A percentile compares a stretch with the other conserved stretches of the same genome.
phyloP scores from a whole-genome alignment of 192 early-diverging fungal genomes.

The Coemansia guatemalensis region DNA sequence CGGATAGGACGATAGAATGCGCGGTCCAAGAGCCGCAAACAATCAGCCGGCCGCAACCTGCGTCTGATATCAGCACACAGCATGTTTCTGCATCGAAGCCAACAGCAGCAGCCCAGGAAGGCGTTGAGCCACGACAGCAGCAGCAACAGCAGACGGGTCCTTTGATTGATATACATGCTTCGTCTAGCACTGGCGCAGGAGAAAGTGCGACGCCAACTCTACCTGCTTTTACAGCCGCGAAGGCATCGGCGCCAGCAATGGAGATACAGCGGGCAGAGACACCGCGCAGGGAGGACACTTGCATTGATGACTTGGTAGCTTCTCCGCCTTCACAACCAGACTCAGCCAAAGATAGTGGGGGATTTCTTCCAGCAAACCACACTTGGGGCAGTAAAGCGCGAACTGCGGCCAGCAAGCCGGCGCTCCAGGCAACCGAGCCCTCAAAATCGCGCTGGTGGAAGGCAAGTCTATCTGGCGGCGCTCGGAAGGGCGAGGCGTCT shows the following conservation, averaged over 20 bases:
- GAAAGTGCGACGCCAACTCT: background rate
- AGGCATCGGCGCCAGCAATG: background rate
- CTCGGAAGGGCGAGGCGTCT: slow-evolving; percentile 1
- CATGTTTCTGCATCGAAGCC: background rate
- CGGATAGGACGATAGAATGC: background rate
- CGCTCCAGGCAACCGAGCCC: slow-evolving; percentile 1
- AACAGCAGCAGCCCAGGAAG: background rate
- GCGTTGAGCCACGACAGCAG: background rate
- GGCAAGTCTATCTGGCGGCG: slow-evolving; percentile 25
- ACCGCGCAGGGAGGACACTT: background rate
- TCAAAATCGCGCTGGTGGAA: slow-evolving; percentile 46
- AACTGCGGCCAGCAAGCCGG: slow-evolving; percentile 2
- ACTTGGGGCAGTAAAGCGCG: slow-evolving; percentile 24
- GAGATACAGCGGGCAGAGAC: background rate
- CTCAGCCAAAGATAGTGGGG: background rate
- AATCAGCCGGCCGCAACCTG: background rate
- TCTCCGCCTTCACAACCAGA: background rate
- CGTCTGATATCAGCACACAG: background rate
- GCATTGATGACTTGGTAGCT: background rate
- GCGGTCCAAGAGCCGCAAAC: background rate
- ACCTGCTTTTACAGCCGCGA: background rate
- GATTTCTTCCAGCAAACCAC: background rate
- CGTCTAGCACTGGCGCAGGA: background rate
- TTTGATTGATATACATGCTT: background rate
- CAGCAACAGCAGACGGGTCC: background rate